Percentiles rank a stretch among this genome's conserved stretches.
These are phyloP conservation scores for Physaria fendleri DNA, from an alignment of 345 rosid genomes.

Conservation along the genomic window DNA sequence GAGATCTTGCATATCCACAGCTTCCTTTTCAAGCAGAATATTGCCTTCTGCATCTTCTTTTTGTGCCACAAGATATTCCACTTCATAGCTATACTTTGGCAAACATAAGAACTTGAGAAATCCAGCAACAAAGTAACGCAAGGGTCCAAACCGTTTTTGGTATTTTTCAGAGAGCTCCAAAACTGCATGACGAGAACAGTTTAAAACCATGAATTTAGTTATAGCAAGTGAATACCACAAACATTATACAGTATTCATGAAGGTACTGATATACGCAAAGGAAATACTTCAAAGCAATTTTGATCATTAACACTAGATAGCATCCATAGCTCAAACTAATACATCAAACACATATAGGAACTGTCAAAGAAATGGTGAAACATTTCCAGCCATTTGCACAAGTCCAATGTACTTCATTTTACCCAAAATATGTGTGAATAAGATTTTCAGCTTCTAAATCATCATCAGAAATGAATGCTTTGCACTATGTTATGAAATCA, in stretches of 20 bases:
- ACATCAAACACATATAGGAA: not conserved
- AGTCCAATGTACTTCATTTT: not conserved
- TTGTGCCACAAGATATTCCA: constrained; percentile 85
- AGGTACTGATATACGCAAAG: not conserved
- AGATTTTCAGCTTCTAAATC: not conserved
- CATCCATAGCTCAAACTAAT: not conserved
- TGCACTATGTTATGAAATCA: not conserved
- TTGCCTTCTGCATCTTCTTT: constrained; percentile 65
- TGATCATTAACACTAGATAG: not conserved
- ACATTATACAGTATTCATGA: not conserved
- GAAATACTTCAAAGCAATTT: not conserved
- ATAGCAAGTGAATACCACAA: not conserved
- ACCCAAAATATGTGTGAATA: not conserved
- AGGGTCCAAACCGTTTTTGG: constrained; percentile 91
- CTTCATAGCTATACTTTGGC: constrained; percentile 92
- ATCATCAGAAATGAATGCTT: constrained; percentile 3
- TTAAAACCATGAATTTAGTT: not conserved
- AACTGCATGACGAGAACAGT: constrained; percentile 44
- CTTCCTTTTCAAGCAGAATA: constrained; percentile 40
- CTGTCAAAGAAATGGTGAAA: not conserved
- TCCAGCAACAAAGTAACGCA: constrained; percentile 96
- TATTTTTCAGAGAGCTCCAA: constrained; percentile 93
- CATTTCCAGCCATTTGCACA: not conserved
- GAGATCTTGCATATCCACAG: constrained; percentile 68
- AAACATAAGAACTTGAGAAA: constrained; percentile 89